Evolutionary conservation across 2,329 filamentous ascomycete species (phyloP), one percentile per base, ranked within the genome.

Genomic region (Magnaporthales sp.): DNA sequence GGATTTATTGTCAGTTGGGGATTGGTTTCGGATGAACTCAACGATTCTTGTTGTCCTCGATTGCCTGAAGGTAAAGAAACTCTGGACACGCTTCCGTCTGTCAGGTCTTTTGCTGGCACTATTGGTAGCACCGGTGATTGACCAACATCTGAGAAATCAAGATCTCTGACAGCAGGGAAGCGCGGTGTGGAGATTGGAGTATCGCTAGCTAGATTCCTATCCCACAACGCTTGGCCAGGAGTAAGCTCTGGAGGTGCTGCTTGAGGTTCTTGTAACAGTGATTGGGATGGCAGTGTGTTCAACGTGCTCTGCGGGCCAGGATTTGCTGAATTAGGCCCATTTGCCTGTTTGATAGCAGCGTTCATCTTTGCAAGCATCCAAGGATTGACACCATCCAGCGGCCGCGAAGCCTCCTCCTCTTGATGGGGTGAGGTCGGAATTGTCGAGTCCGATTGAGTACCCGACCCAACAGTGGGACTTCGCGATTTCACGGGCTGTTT

Each of bases 361-460:
- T 58, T 65, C 46, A 65, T 60, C 24, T 58, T 65, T 13, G 63
- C 63, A n/a, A 65, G 29, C n/a, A 65, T 24, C 63, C 63, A 65
- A 32, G 63, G 63, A 26, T 65, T 65, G 38, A 65, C 63, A 15
- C 26, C 63, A 3, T 65, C 63, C 27, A 65, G 27, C 2, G 26
- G 29, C 4, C 51, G 46, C 9, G 51, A 22, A 24, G 9, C 63
- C n/a, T 60, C 63, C 19, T 65, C 51, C 24, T 60, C 63, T 7
- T n/a, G 22, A 46, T 64, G 19, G 5, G 2, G 38, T 19, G 26
- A 11, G 24, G 26, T 15, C n/a, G 13, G 38, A 7, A 46, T 2
- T n/a, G 15, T 46, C 19, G 15, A n/a, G 15, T 46, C 38, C 38
- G 38, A 46, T n/a, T n/a, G 15, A 46, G 15, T 19, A 46, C 38